Percentiles rank a stretch among this genome's conserved stretches.
phyloP scores from a whole-genome alignment of 2,329 filamentous ascomycete species.

The Alternaria tenuissima region DNA sequence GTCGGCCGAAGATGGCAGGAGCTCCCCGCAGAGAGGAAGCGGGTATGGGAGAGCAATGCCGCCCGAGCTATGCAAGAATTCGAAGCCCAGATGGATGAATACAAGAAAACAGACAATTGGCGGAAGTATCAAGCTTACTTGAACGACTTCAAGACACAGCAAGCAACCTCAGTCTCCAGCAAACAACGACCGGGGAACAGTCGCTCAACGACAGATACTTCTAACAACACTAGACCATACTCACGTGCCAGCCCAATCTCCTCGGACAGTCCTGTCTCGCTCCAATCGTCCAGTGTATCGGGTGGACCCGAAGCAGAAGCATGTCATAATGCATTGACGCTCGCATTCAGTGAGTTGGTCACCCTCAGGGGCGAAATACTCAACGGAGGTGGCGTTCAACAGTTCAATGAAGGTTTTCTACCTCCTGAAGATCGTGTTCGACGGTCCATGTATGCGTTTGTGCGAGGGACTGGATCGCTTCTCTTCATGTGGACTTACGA shows the following conservation, averaged over 20 bases:
- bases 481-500: conserved; percentile 47
- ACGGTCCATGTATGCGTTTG: conserved; percentile 46
- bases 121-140: conserved; percentile 49
- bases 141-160: conserved; percentile 45
- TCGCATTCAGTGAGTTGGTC: conserved; percentile 48
- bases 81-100: conserved; percentile 51
- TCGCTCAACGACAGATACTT: conserved; percentile 34
- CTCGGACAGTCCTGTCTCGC: conserved; percentile 39
- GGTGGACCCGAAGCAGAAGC: conserved; percentile 34
- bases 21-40: conserved; percentile 47
- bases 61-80: conserved; percentile 51
- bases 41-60: conserved; percentile 50
- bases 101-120: conserved; percentile 50
- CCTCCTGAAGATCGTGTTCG: conserved; percentile 41
- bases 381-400: conserved; percentile 22
- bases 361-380: conserved; percentile 44
- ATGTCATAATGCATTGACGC: conserved; percentile 46
- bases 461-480: conserved; percentile 47
- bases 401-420: conserved; percentile 39
- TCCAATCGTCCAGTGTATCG: conserved; percentile 32
- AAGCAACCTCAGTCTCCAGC: conserved; percentile 25
- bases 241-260: conserved; percentile 42
- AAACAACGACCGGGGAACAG: conserved; percentile 30
- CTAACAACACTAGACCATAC: conserved; percentile 31
- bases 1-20: conserved; percentile 52